These are phyloP conservation scores for Naumovozyma baii DNA, from an alignment of 805 yeast genomes.

Conservation along the genomic window DNA sequence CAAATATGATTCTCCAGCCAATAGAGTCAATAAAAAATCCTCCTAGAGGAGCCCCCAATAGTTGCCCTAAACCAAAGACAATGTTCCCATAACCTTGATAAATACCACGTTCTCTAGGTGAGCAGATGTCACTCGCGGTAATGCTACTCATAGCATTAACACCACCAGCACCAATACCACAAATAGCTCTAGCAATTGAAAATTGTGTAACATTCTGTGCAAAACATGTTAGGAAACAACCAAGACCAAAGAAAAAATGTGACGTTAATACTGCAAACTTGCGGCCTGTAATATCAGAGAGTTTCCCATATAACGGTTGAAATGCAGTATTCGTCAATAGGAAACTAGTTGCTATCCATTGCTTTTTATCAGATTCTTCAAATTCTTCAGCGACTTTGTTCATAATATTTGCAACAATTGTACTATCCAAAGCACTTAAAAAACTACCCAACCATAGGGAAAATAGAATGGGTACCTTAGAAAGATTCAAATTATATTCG, in stretches of 20 bases:
- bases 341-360: slow-evolving; percentile 64
- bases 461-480: slow-evolving; percentile 25
- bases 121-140: slow-evolving; percentile 65
- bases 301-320: slow-evolving; percentile 56
- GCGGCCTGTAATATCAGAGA: slow-evolving; percentile 49
- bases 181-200: slow-evolving; percentile 52
- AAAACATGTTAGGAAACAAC: slow-evolving; percentile 37
- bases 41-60: slow-evolving; percentile 56
- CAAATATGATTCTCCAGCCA: slow-evolving; percentile 59
- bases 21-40: slow-evolving; percentile 48
- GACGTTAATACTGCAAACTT: slow-evolving; percentile 35
- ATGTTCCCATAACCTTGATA: slow-evolving; percentile 79
- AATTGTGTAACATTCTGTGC: slow-evolving; percentile 30
- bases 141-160: slow-evolving; percentile 67
- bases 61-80: slow-evolving; percentile 65
- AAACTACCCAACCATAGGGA: slow-evolving; percentile 42
- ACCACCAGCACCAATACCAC: slow-evolving; percentile 93
- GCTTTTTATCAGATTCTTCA: slow-evolving; percentile 37
- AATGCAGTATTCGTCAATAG: slow-evolving; percentile 55
- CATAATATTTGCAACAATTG: slow-evolving; percentile 42
- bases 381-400: slow-evolving; percentile 40
- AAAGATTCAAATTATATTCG: slow-evolving; percentile 19
- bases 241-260: slow-evolving; percentile 35
- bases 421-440: slow-evolving; percentile 37
- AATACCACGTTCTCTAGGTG: slow-evolving; percentile 65